Conservation (phyloP, 1,284 basidiomycete genomes). For the Thelephora terrestris region DNA sequence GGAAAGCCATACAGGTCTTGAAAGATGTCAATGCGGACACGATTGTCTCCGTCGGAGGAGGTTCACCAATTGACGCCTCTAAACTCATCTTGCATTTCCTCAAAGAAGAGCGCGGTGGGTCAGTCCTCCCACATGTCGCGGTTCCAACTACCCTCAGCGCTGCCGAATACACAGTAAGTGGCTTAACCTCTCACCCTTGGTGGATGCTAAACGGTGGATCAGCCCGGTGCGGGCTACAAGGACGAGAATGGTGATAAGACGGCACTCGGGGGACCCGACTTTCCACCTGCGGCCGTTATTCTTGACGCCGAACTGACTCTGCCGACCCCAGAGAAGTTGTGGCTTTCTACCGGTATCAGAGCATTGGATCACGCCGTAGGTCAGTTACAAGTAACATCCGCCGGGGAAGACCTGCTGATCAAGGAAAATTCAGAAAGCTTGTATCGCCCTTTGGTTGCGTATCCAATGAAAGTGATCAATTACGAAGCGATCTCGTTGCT, state of each 20-base stretch:
- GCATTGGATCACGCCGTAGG: slow-evolving; percentile 74
- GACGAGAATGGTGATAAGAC: slow-evolving; percentile 63
- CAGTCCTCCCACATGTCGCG: slow-evolving; percentile 47
- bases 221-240: slow-evolving; percentile 67
- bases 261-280: slow-evolving; percentile 37
- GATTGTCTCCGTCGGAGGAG: slow-evolving; percentile 69
- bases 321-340: slow-evolving; percentile 64
- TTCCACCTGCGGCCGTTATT: slow-evolving; percentile 63
- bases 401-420: neutral
- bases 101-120: slow-evolving; percentile 42
- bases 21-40: slow-evolving; percentile 50
- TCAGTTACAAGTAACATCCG: slow-evolving; percentile 18
- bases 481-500: slow-evolving; percentile 62
- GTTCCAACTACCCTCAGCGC: slow-evolving; percentile 78
- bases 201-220: slow-evolving; percentile 1
- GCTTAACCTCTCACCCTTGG: neutral
- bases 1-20: slow-evolving; percentile 49
- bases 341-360: slow-evolving; percentile 70
- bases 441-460: slow-evolving; percentile 49
- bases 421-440: slow-evolving; percentile 40
- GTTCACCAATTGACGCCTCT: slow-evolving; percentile 70
- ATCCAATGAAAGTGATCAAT: slow-evolving; percentile 53
- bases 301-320: slow-evolving; percentile 71
- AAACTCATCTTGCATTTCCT: slow-evolving; percentile 60
- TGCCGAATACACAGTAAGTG: slow-evolving; percentile 60